phyloP scores from a whole-genome alignment of 805 yeast species.

The Candida piceae region DNA sequence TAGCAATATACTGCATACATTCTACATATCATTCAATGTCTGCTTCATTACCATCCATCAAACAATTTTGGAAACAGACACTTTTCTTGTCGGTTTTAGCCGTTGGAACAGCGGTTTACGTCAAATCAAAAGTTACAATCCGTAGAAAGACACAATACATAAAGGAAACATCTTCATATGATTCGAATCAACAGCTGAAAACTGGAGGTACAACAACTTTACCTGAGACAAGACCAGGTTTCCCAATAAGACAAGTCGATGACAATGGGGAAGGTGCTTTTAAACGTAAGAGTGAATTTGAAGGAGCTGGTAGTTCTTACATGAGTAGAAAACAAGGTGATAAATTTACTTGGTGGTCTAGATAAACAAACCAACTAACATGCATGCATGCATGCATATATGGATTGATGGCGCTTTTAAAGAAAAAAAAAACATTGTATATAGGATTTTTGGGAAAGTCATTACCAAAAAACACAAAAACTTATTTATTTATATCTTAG shows the following conservation, averaged over 20 bases:
- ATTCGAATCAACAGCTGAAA: conserved; percentile 22
- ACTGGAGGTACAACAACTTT: conserved; percentile 15
- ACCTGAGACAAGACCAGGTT: conserved; percentile 30
- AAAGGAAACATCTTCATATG: conserved; percentile 30
- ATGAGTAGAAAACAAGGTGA: conserved; percentile 38
- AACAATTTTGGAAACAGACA: conserved; percentile 30
- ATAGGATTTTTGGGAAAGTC: too few relatives aligned
- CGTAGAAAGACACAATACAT: conserved; percentile 31
- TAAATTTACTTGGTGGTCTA: conserved; percentile 24
- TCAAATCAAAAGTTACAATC: conserved; percentile 31
- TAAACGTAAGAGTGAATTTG: conserved; percentile 55
- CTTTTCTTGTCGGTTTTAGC: conserved; percentile 25
- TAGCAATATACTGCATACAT: too few relatives aligned
- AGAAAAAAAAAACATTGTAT: too few relatives aligned
- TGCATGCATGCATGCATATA: background rate
- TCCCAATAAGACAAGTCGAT: conserved; percentile 25
- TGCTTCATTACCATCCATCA: conserved; percentile 22
- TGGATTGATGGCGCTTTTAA: background rate
- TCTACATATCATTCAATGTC: too few relatives aligned
- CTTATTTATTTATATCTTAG: too few relatives aligned
- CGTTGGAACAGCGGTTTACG: conserved; percentile 29
- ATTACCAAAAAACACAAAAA: too few relatives aligned
- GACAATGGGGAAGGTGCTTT: conserved; percentile 31
- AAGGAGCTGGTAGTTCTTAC: conserved; percentile 63
- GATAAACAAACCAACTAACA: background rate